Evolutionary conservation across 768 basidiomycete genomes (phyloP).

Genomic region (Termitomyces eurrhizus): DNA sequence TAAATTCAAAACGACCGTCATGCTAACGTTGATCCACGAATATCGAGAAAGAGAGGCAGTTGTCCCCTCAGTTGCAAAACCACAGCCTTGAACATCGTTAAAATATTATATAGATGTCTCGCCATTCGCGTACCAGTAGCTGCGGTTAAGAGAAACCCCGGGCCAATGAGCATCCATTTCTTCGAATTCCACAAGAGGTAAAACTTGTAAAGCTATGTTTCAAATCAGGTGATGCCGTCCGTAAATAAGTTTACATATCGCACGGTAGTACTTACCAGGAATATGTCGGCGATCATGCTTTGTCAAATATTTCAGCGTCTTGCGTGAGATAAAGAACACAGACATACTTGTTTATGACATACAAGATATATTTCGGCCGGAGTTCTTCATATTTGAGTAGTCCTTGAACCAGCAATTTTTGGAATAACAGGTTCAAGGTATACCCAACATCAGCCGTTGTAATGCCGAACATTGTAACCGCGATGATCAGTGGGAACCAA

Average conservation of each 20-base stretch:
- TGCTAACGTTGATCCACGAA: conserved; percentile 29
- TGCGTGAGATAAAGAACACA: not conserved
- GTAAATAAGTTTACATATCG: not conserved
- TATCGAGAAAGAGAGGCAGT: conserved; percentile 15
- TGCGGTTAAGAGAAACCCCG: conserved; percentile 9
- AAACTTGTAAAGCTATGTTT: conserved; percentile 16
- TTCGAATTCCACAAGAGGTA: conserved; percentile 16
- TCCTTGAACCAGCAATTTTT: conserved; percentile 4
- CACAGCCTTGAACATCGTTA: conserved; percentile 13
- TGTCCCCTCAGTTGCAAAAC: conserved; percentile 14
- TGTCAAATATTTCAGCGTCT: not conserved
- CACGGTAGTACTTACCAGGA: conserved; percentile 11
- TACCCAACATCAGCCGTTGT: conserved; percentile 16
- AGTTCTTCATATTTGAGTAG: conserved; percentile 12
- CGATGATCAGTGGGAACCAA: conserved; percentile 5
- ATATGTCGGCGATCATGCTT: conserved; percentile 15
- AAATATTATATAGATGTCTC: not conserved
- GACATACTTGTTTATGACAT: conserved; percentile 17
- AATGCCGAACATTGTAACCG: conserved; percentile 12
- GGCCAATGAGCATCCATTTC: conserved; percentile 10
- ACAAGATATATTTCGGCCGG: conserved; percentile 17
- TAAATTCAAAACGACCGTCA: conserved; percentile 31
- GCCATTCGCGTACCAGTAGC: conserved; percentile 13
- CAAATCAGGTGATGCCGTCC: not conserved
- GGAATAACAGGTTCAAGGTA: conserved; percentile 12